Base-by-base conservation (phyloP, 305 asterid genomes). In the Fraxinus paxiana region DNA sequence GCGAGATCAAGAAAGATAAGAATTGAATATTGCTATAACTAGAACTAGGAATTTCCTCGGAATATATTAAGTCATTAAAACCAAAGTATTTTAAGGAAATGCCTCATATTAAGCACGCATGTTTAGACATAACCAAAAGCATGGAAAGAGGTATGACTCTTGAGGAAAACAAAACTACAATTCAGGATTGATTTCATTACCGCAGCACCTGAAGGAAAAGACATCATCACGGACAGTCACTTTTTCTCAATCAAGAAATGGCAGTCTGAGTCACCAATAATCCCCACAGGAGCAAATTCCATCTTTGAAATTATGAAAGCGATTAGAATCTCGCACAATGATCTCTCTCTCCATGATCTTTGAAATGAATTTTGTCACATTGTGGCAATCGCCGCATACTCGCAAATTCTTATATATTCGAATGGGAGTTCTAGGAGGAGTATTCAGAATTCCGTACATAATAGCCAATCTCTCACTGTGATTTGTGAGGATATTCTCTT, bases 401-500 rank as follows among this genome's bases (percentile, higher is more conserved):
- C 87, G 85, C 76, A 88, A 85, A 35, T 88, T 86, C 79, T 88
- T 88, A 61, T 80, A 88, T 65, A 88, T 83, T 7, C 88, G 80
- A 79, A 88, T 77, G 9, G 82, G 41, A 56, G 79, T 86, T 83
- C 75, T 79, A 4, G 79, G 85, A 51, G 87, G 87, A 65, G 87
- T 83, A 76, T 84, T 88, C 26, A 88, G 51, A 74, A 86, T 84
- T 71, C 83, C 89, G 79, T 84, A 86, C 13, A 81, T 85, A 79
- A 88, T 86, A 24, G 91, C 91, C 82, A 88, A 83, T 18, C 89
- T 84, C 83, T 88, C 89, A 81, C 88, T 88, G 69, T 88, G 91
- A 74, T 87, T 81, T n/a, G 77, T 69, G 31, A 88, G 89, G 69
- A 88, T 88, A 28, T 80, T 81, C 82, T 88, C 88, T 84, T 88